Evolutionary conservation across 2,329 filamentous ascomycete genomes (phyloP).

Genomic region (Cercospora sojina): DNA sequence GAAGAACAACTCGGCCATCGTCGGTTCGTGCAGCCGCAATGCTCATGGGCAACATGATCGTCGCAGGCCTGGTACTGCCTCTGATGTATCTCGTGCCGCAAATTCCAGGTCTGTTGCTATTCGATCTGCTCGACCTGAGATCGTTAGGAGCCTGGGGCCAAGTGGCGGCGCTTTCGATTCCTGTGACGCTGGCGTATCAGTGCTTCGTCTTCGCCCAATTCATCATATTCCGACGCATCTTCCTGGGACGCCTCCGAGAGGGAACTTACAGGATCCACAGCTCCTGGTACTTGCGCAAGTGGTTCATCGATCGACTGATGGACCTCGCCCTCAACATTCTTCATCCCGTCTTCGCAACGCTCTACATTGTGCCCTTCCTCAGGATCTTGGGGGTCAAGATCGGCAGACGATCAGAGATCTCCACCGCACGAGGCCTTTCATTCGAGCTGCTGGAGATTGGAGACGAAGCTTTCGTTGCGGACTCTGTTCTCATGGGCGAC

Average conservation of each 20-base stretch:
- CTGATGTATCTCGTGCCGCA: conserved; percentile 27
- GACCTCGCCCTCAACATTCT: conserved; percentile 30
- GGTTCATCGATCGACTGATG: conserved; percentile 30
- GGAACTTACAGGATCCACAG: conserved; percentile 28
- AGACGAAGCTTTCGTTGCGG: conserved; percentile 29
- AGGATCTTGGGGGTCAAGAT: conserved; percentile 28
- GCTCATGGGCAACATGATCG: conserved; percentile 18
- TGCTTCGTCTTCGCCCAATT: conserved; percentile 26
- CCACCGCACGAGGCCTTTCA: conserved; percentile 26
- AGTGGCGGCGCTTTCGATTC: conserved; percentile 25
- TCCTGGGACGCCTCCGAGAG: conserved; percentile 24
- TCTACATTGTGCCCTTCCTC: conserved; percentile 32
- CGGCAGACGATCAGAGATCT: conserved; percentile 29
- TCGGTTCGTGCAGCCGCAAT: conserved; percentile 20
- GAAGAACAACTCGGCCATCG: conserved; percentile 21
- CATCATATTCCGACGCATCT: conserved; percentile 22
- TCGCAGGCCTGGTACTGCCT: conserved; percentile 23
- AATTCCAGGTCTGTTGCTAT: conserved; percentile 27
- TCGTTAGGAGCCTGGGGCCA: conserved; percentile 24
- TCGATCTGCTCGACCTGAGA: conserved; percentile 23
- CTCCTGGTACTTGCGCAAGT: conserved; percentile 27
- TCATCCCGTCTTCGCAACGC: conserved; percentile 29
- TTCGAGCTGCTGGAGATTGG: conserved; percentile 30
- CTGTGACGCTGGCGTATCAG: conserved; percentile 28
- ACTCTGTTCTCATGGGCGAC: conserved; percentile 27